Percentiles rank a stretch among this genome's conserved stretches.
Conservation (phyloP, 2,329 filamentous ascomycete genomes). For the Cordyceps javanica region DNA sequence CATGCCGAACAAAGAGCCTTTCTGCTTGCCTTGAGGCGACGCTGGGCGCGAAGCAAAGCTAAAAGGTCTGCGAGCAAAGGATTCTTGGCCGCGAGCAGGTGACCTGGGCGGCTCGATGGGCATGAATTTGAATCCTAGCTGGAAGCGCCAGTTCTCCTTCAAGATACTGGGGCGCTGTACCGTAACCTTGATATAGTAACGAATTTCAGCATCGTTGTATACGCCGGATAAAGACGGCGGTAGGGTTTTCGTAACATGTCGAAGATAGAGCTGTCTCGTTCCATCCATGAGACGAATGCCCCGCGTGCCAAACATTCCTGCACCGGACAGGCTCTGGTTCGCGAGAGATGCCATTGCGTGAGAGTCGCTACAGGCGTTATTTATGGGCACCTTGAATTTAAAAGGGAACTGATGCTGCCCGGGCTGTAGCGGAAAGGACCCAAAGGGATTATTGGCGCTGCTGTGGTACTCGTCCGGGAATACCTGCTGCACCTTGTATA, state of each 20-base stretch:
- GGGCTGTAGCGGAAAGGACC: conserved; percentile 54
- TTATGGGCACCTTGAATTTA: conserved; percentile 70
- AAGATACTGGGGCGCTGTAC: conserved; percentile 82
- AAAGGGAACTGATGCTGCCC: conserved; percentile 74
- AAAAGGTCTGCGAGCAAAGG: conserved; percentile 71
- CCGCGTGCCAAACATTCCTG: conserved; percentile 43
- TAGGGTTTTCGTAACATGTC: conserved; percentile 77
- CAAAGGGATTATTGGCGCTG: conserved; percentile 34
- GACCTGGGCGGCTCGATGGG: conserved; percentile 85
- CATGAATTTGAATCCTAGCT: conserved; percentile 72
- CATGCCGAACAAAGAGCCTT: conserved; percentile 54
- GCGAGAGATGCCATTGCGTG: conserved; percentile 40
- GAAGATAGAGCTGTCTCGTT: conserved; percentile 54
- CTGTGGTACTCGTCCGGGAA: conserved; percentile 54
- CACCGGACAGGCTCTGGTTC: conserved; percentile 46
- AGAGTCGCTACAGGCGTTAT: conserved; percentile 61
- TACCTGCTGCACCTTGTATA: conserved; percentile 69
- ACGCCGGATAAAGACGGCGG: conserved; percentile 87
- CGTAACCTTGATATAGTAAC: conserved; percentile 94
- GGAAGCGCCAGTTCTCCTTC: conserved; percentile 77
- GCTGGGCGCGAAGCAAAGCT: conserved; percentile 42
- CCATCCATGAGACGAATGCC: conserved; percentile 55
- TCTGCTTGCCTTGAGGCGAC: conserved; percentile 38
- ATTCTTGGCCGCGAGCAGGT: conserved; percentile 62
- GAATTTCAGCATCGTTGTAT: conserved; percentile 79